Evolutionary conservation across 805 yeast species (phyloP).

Genomic region (Schizosaccharomyces osmophilus): DNA sequence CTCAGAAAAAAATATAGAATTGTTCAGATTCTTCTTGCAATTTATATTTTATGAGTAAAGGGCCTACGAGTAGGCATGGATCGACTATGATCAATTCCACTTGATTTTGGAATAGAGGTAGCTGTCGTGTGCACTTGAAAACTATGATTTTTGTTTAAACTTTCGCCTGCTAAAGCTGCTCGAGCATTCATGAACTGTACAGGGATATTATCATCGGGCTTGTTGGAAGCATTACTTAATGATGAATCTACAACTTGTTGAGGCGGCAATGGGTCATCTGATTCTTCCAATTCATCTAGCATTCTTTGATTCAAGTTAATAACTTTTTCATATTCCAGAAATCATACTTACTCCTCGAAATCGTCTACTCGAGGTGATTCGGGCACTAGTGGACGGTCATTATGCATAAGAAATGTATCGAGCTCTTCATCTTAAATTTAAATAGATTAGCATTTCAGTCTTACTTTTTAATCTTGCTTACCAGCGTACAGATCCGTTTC

Average conservation of each 20-base stretch:
- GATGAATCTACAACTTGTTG: too few species aligned
- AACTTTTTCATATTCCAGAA: too few species aligned
- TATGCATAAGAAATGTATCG: background rate
- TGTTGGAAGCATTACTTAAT: too few species aligned
- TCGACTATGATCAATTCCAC: background rate
- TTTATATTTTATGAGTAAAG: too few species aligned
- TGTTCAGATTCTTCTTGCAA: too few species aligned
- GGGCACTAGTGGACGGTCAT: background rate
- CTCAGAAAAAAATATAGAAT: too few species aligned
- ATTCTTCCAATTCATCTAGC: background rate
- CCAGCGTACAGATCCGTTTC: background rate
- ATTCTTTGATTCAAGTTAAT: background rate
- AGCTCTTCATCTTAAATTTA: background rate
- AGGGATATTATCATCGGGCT: background rate
- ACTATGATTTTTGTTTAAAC: background rate
- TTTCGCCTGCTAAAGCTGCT: background rate
- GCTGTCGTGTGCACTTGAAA: background rate
- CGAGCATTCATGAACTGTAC: background rate
- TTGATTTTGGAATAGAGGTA: background rate
- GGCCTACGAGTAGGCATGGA: background rate
- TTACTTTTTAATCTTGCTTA: background rate
- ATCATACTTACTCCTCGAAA: background rate
- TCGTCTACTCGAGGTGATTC: background rate
- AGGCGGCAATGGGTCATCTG: background rate
- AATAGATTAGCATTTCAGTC: background rate